Evolutionary conservation across 179 eudicot genomes (phyloP), one percentile per base, ranked within the genome.

Genomic region (Silene coronaria): DNA sequence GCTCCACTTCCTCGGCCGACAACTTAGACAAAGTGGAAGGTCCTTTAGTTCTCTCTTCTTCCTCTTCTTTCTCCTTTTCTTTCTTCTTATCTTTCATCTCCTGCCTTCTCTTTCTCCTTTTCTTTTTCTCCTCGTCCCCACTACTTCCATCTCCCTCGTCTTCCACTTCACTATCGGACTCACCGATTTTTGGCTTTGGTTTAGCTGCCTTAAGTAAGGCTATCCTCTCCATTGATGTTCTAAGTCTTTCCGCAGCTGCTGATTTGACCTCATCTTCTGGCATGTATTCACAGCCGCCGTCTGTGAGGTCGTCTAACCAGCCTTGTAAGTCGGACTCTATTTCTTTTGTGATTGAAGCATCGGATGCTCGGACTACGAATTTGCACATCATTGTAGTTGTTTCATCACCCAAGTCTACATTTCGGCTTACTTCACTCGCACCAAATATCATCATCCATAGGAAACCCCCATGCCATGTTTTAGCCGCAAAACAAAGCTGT

Each of bases 401-500:
- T 86, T 94, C 98, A 60, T 94, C 98, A 2, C 98, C 98, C 64
- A 94, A 84, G 80, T 94, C 98, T n/a, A 94, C 96, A 51, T 94
- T 92, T 80, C 92, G 74, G 84, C 98, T 94, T 22, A 94, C 98
- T 85, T 94, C 98, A 85, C 98, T 94, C 5, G 97, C 97, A 73
- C 98, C 97, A 68, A 92, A 94, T 32, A 94, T 86, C 98, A 94
- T 94, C 98, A 94, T 90, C 74, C 98, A 96, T 30, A 94, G 74
- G 71, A 94, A 94, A 46, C 97, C 98, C 45, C 98, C 98, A 75
- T 90, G 90, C 98, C 98, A 94, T 48, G 98, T 94, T 82, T 90
- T 94, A 42, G 97, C 98, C 68, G 98, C 93, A 82, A 76, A 87
- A 84, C 98, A 90, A 16, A 94, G 91, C 98, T 94, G 91, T 80